These are phyloP conservation scores for Saccharomyces kudriavzevii DNA, from an alignment of 805 yeast genomes.

Conservation along the genomic window DNA sequence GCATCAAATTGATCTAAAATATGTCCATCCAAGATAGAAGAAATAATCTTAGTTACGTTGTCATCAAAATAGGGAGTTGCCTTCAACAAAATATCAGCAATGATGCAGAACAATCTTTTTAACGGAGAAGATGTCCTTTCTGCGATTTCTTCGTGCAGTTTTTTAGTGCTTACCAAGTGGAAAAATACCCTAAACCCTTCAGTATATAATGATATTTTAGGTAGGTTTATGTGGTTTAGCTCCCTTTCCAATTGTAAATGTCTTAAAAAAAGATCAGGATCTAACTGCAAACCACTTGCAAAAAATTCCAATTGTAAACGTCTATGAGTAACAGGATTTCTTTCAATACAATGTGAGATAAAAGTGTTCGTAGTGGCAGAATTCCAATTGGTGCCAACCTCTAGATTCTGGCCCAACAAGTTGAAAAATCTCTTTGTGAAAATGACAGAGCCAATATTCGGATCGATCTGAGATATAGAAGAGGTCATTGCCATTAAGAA, in stretches of 20 bases:
- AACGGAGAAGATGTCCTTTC: constrained; percentile 18
- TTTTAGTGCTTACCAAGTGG: constrained; percentile 13
- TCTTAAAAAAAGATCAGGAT: constrained; percentile 23
- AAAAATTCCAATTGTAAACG: constrained; percentile 20
- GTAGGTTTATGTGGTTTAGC: constrained; percentile 6
- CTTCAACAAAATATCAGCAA: constrained; percentile 17
- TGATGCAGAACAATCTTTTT: constrained; percentile 14
- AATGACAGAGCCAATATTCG: constrained; percentile 7
- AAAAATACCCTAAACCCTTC: constrained; percentile 30
- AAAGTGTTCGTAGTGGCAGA: constrained; percentile 9
- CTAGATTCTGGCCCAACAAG: constrained; percentile 9
- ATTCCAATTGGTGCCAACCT: constrained; percentile 14
- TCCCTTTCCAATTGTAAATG: constrained; percentile 14
- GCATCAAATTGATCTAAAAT: constrained; percentile 8
- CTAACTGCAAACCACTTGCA: constrained; percentile 20
- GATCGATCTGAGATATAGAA: constrained; percentile 6
- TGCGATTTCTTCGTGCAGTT: constrained; percentile 13
- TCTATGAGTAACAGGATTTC: constrained; percentile 13
- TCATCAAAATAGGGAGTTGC: constrained; percentile 14
- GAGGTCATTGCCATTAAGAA: constrained; percentile 10
- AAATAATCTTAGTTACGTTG: constrained; percentile 13
- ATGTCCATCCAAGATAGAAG: constrained; percentile 13
- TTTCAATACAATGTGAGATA: constrained; percentile 10
- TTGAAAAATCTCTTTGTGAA: constrained; percentile 8
- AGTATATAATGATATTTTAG: constrained; percentile 24